These are phyloP conservation scores for Capsicum pubescens DNA, from an alignment of 257 asterid species.

Conservation along the genomic window DNA sequence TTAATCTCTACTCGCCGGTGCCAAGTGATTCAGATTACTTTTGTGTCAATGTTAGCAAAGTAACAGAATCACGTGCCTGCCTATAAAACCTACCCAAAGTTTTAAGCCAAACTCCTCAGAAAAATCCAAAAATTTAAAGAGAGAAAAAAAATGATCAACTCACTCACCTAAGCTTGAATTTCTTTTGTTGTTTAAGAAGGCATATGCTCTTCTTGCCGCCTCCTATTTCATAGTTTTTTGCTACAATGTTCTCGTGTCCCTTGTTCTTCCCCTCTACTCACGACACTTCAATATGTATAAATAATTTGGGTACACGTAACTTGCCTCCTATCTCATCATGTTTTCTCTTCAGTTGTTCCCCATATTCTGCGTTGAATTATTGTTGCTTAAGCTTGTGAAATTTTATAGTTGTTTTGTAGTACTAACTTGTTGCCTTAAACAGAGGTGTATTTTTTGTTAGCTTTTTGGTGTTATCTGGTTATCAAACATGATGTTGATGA, in stretches of 20 bases:
- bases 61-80: not conserved
- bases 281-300: not conserved
- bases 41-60: not conserved
- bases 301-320: not conserved
- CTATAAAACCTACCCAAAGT: not conserved
- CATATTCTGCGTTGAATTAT: not conserved
- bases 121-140: not conserved
- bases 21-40: not conserved
- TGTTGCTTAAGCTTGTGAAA: not conserved
- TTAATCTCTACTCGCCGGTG: not conserved
- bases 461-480: not conserved
- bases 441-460: not conserved
- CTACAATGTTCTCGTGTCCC: not conserved
- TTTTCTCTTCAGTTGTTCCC: not conserved
- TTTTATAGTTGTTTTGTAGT: not conserved
- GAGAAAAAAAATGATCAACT: not conserved
- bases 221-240: not conserved
- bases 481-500: not conserved
- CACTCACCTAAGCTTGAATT: not conserved
- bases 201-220: not conserved
- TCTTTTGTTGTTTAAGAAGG: not conserved
- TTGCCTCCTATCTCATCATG: not conserved
- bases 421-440: not conserved
- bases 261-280: not conserved
- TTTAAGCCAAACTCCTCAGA: conserved; percentile 7